Evolutionary conservation across 805 yeast species (phyloP).

Genomic region (Kregervanrija fluxuum): DNA sequence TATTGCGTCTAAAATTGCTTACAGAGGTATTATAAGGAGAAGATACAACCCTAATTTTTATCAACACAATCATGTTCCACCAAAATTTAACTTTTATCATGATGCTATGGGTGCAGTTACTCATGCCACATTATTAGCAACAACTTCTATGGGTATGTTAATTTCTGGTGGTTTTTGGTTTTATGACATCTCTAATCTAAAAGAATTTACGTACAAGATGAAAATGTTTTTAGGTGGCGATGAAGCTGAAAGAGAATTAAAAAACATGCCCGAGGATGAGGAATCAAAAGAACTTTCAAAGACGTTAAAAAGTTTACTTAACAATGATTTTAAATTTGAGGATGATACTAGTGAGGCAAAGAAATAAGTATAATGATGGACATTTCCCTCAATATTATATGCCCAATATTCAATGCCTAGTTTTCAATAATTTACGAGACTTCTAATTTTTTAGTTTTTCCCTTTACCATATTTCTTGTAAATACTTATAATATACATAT

Average conservation of each 20-base stretch:
- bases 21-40: slow-evolving; percentile 64
- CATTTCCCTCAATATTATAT: neutral
- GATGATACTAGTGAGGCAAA: neutral
- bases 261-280: slow-evolving; percentile 45
- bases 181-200: slow-evolving; percentile 58
- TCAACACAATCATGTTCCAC: slow-evolving; percentile 82
- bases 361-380: neutral
- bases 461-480: too few species aligned
- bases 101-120: slow-evolving; percentile 85
- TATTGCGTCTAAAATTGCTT: slow-evolving; percentile 65
- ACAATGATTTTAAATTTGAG: slow-evolving; percentile 3
- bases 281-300: slow-evolving; percentile 54
- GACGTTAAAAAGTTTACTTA: slow-evolving; percentile 15
- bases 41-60: slow-evolving; percentile 70
- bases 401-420: too few species aligned
- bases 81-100: slow-evolving; percentile 68
- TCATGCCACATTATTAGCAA: slow-evolving; percentile 70
- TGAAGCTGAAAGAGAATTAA: slow-evolving; percentile 42
- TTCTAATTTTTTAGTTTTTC: too few species aligned
- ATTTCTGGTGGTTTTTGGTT: slow-evolving; percentile 76
- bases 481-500: too few species aligned
- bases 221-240: slow-evolving; percentile 63
- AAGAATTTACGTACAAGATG: slow-evolving; percentile 68
- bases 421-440: too few species aligned
- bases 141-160: slow-evolving; percentile 64